Conservation (phyloP, 2,329 filamentous ascomycete species). For the Penicillium sp. region DNA sequence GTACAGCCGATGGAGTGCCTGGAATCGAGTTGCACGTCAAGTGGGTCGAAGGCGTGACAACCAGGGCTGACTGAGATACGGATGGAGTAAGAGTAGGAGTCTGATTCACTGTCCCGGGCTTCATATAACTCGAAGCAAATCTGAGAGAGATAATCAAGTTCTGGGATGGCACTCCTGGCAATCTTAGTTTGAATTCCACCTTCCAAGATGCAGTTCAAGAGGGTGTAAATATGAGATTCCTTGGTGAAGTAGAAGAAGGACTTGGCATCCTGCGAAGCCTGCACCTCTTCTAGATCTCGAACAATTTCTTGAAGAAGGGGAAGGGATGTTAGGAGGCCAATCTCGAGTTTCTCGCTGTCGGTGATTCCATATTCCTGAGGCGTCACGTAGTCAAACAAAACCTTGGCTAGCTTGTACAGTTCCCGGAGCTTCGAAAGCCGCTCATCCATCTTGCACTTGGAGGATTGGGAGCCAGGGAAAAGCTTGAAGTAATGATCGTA, state of each 20-base stretch:
- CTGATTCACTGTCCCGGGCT: slow-evolving; percentile 74
- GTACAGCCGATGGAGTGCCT: slow-evolving; percentile 95
- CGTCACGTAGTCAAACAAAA: slow-evolving; percentile 96
- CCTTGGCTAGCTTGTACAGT: slow-evolving; percentile 88
- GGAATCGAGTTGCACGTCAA: slow-evolving; percentile 94
- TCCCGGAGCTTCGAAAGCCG: slow-evolving; percentile 86
- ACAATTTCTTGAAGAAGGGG: slow-evolving; percentile 96
- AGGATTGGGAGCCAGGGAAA: slow-evolving; percentile 71
- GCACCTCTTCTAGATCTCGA: slow-evolving; percentile 92
- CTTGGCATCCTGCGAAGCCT: slow-evolving; percentile 89
- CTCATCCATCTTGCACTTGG: slow-evolving; percentile 76
- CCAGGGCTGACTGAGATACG: slow-evolving; percentile 93
- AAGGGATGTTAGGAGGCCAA: slow-evolving; percentile 88
- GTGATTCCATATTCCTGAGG: slow-evolving; percentile 98
- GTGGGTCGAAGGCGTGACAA: slow-evolving; percentile 91
- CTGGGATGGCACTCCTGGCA: slow-evolving; percentile 87
- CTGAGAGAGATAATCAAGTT: slow-evolving; percentile 94
- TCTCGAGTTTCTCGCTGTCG: slow-evolving; percentile 95
- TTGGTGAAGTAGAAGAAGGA: slow-evolving; percentile 99
- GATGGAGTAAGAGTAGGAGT: slow-evolving; percentile 89
- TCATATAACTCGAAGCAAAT: slow-evolving; percentile 99
- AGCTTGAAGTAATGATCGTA: slow-evolving; percentile 83
- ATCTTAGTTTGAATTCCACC: slow-evolving; percentile 97
- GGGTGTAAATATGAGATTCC: slow-evolving; percentile 96
- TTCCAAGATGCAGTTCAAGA: slow-evolving; percentile 96